Evolutionary conservation across 108 stramenopile genomes (phyloP).

Genomic region (Bacterosira constricta): DNA sequence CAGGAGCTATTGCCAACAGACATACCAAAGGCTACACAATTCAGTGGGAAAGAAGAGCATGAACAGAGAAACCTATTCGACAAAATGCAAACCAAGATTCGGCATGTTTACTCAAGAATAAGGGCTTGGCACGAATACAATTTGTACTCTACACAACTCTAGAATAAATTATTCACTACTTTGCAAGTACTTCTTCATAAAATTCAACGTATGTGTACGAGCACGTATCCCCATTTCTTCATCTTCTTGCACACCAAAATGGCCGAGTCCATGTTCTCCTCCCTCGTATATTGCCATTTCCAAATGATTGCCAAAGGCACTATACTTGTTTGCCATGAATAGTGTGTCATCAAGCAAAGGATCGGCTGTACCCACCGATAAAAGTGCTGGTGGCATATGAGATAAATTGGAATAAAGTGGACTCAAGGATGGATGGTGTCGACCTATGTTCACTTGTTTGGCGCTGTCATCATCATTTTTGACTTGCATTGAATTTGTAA

Average conservation of each 20-base stretch:
- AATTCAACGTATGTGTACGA: conserved; percentile 27
- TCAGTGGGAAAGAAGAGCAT: too few relatives aligned
- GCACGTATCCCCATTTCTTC: conserved; percentile 29
- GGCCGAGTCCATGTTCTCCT: conserved; percentile 40
- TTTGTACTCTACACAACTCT: too few relatives aligned
- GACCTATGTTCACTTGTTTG: not conserved
- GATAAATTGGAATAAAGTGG: conserved; percentile 41
- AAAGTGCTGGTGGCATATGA: conserved; percentile 36
- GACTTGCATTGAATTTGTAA: not conserved
- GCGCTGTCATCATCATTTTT: not conserved
- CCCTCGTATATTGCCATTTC: conserved; percentile 30
- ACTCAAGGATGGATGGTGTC: conserved; percentile 21
- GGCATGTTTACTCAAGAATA: too few relatives aligned
- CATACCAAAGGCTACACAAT: too few relatives aligned
- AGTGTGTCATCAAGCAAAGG: conserved; percentile 40
- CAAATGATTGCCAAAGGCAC: conserved; percentile 12
- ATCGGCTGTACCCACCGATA: conserved; percentile 42
- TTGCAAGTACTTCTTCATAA: conserved; percentile 21
- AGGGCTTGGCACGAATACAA: too few relatives aligned
- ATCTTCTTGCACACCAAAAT: conserved; percentile 42
- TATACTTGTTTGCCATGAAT: conserved; percentile 25
- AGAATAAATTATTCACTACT: not conserved
- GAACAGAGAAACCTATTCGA: too few relatives aligned
- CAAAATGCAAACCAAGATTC: too few relatives aligned
- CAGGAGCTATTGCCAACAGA: too few relatives aligned